Base-by-base conservation (phyloP, 73 alveolate species). In the Blepharisma stoltei region DNA sequence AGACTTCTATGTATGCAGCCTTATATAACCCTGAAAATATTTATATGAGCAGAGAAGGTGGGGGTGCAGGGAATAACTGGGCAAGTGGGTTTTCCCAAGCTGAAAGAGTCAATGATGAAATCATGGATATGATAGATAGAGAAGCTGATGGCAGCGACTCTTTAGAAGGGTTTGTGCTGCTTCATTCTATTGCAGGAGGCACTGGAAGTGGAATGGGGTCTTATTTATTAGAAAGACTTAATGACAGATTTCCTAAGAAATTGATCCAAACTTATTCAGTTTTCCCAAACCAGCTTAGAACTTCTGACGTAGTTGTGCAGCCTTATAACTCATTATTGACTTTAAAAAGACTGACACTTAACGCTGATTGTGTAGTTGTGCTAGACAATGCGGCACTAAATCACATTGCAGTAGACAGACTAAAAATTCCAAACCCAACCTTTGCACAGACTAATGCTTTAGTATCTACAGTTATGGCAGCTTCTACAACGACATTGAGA, bases 21-120 rank as follows among this genome's bases (percentile, higher is more conserved):
- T 86, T 97, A 8, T 97, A 94, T 86, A 97, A 97, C 81, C 99
- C 99, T 6, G 99, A 97, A 87, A 97, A 97, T 85, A 81, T 97
- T 60, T 97, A 86, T 71, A 85, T 92, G 60, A 76, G 98, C 71
- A 95, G 90, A 83, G 98, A 95, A 71, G 99, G 99, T 21, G 97
- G 99, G 25, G 99, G 99, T 66, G 99, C 99, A 50, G 99, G 99
- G 50, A 97, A 97, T 90, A 90, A 92, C 81, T 97, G 99, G 99
- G 99, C 99, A n/a, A 69, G 85, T 45, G 98, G 99, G 18, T 96
- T 93, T 81, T 66, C 91, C 79, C 94, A 93, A 73, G 99, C 98
- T 0, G 97, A 95, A 69, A 90, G 89, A 84, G 94, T 93, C 70
- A 91, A 92, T 44, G 99, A 97, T 76, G 99, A 97, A 80, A 89